Base-by-base conservation (phyloP, 257 asterid genomes). In the Avicennia marina region DNA sequence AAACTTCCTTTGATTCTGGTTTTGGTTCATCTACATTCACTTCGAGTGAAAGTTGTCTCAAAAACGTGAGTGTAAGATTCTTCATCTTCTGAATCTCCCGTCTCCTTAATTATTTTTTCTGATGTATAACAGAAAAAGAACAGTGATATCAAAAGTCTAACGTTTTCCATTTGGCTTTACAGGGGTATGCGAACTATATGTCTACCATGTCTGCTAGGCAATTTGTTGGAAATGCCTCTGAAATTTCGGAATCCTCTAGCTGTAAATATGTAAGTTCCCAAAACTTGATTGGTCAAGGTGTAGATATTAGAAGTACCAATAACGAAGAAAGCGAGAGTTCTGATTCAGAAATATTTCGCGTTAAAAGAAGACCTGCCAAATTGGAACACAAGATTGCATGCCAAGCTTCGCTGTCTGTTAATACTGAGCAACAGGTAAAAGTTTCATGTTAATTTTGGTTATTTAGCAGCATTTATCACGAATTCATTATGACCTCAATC, bases 301-400 rank as follows among this genome's bases (percentile, higher is more conserved):
- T 50, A 43, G 78, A 67, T 50, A 46, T 52, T 67, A 62, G 72
- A 67, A 68, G 53, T 58, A 20, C 56, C 45, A 68, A 22, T 56
- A 73, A 63, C 60, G 86, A 71, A 58, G 88, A 76, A 56, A 77
- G 81, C 32, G 98, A 81, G 7, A 86, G 78, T 54, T 91, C 96
- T 62, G 98, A 91, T 78, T 75, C 90, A 50, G 96, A 85, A 72
- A 74, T 80, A 53, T 91, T 91, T 65, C 70, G 98, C 66, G 98
- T 91, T 52, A 91, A 88, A 76, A 68, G 96, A 18, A 47, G 54
- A 45, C 71, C 82, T 25, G 69, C 63, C 21, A 89, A 79, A 77
- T 65, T 75, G 62, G 94, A 80, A 29, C 77, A 58, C 53, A 78
- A 69, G 68, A 73, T 61, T 63, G 68, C 44, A 44, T 12, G 41